A percentile compares a stretch with the other conserved stretches of the same genome.
These are phyloP conservation scores for Acidomyces sp. DNA, from an alignment of 495 filamentous ascomycete genomes.

Conservation along the genomic window DNA sequence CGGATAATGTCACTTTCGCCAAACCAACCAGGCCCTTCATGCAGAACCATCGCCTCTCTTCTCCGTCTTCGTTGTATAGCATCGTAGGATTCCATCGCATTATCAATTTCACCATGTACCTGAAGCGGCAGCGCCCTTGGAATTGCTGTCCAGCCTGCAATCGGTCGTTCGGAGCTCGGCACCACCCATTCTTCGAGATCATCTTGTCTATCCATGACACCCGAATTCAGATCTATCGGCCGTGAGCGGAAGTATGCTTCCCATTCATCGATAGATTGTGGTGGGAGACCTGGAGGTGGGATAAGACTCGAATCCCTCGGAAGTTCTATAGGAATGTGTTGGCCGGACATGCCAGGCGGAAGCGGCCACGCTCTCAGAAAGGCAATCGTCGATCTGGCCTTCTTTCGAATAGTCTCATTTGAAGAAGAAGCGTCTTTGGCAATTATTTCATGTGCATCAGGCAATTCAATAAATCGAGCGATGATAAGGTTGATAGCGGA, in stretches of 20 bases:
- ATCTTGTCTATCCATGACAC: too few species aligned
- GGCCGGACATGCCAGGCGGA: too few species aligned
- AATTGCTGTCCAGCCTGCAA: neutral
- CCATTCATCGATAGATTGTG: too few species aligned
- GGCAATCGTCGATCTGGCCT: slow-evolving; percentile 2
- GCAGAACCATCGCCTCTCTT: slow-evolving; percentile 51
- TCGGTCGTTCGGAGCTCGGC: neutral
- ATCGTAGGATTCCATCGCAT: neutral
- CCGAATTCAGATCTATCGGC: too few species aligned
- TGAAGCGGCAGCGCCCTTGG: slow-evolving; percentile 6
- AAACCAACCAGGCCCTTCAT: slow-evolving; percentile 45
- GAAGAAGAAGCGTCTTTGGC: neutral
- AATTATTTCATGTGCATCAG: slow-evolving; percentile 2
- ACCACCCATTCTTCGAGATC: too few species aligned
- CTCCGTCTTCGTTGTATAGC: slow-evolving; percentile 34
- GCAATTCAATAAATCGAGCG: slow-evolving; percentile 18
- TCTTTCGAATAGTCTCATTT: neutral
- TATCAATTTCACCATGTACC: neutral
- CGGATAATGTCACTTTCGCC: slow-evolving; percentile 40
- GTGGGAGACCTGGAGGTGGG: too few species aligned
- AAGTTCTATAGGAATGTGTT: too few species aligned
- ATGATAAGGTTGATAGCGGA: slow-evolving; percentile 23
- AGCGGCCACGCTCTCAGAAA: slow-evolving; percentile 1
- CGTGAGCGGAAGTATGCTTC: too few species aligned
- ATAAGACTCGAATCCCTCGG: too few species aligned